Percentiles rank a stretch among this genome's conserved stretches.
Evolutionary conservation across 306 rosid genomes (phyloP).

Genomic region (Cicer arietinum): DNA sequence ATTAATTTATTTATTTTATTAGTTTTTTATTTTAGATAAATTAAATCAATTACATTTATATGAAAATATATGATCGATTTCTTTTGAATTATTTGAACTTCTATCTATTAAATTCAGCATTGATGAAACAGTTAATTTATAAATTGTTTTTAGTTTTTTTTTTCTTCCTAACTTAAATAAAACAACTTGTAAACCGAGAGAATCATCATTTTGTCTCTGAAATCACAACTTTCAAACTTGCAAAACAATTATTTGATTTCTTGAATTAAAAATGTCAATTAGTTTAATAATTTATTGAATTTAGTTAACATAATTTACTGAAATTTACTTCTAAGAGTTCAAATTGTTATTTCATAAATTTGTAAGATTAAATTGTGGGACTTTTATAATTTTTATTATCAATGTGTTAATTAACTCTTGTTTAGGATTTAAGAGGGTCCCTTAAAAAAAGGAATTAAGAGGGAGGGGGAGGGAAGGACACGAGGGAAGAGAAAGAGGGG

Average conservation of each 20-base stretch:
- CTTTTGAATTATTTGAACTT: too few relatives aligned
- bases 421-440: background rate
- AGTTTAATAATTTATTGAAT: background rate
- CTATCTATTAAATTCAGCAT: too few relatives aligned
- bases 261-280: background rate
- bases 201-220: background rate
- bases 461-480: background rate
- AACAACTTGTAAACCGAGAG: background rate
- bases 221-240: background rate
- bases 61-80: too few relatives aligned
- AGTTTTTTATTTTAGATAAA: too few relatives aligned
- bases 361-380: background rate
- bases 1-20: too few relatives aligned
- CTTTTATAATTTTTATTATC: background rate
- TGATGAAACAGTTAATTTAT: too few relatives aligned
- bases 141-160: too few relatives aligned
- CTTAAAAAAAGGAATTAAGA: too few relatives aligned
- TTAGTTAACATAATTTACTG: background rate
- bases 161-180: too few relatives aligned
- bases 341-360: background rate
- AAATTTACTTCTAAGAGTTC: background rate
- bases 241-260: background rate
- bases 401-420: background rate
- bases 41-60: background rate
- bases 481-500: too few relatives aligned